Percentiles rank a stretch among this genome's conserved stretches.
phyloP scores from a whole-genome alignment of 1,284 basidiomycete genomes.

The Lignosus rhinocerotis region DNA sequence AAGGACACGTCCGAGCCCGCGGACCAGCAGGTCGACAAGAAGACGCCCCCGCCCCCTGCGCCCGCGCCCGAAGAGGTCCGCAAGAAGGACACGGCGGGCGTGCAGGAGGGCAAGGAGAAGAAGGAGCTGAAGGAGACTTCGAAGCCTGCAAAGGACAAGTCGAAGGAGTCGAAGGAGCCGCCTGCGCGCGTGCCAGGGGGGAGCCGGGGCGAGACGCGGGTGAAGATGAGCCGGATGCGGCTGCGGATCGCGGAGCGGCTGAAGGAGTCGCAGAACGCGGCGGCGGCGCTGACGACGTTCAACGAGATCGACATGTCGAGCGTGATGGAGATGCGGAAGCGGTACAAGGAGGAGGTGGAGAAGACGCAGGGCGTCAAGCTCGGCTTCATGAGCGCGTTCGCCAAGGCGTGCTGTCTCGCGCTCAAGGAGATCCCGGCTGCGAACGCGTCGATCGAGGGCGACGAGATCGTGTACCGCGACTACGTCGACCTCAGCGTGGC shows the following conservation, averaged over 20 bases:
- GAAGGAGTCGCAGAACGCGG: conserved; percentile 98
- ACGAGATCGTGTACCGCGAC: conserved; percentile 95
- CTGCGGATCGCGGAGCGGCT: conserved; percentile 95
- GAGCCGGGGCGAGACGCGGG: conserved; percentile 84
- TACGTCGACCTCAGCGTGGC: conserved; percentile 95
- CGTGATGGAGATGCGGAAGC: conserved; percentile 90
- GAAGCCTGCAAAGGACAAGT: conserved; percentile 41
- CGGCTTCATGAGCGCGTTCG: conserved; percentile 98
- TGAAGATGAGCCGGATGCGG: conserved; percentile 99
- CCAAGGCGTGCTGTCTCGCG: conserved; percentile 84
- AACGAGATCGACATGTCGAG: conserved; percentile 99
- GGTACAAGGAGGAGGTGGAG: conserved; percentile 92
- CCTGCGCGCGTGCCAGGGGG: conserved; percentile 50
- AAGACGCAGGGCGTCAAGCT: conserved; percentile 97
- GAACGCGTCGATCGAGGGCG: conserved; percentile 94
- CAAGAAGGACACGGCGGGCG: conserved; percentile 37
- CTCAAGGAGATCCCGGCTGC: conserved; percentile 93
- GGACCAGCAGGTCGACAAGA: conserved; percentile 50
- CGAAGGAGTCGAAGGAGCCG: conserved; percentile 39
- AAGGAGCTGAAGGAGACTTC: conserved; percentile 42
- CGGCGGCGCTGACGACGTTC: conserved; percentile 97
- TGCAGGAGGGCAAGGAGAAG: conserved; percentile 42
- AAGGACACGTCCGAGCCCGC: conserved; percentile 48
- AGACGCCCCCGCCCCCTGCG: conserved; percentile 39
- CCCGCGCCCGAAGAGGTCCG: conserved; percentile 39